Conservation (phyloP, 179 eudicot genomes). For the Pouteria campechiana region DNA sequence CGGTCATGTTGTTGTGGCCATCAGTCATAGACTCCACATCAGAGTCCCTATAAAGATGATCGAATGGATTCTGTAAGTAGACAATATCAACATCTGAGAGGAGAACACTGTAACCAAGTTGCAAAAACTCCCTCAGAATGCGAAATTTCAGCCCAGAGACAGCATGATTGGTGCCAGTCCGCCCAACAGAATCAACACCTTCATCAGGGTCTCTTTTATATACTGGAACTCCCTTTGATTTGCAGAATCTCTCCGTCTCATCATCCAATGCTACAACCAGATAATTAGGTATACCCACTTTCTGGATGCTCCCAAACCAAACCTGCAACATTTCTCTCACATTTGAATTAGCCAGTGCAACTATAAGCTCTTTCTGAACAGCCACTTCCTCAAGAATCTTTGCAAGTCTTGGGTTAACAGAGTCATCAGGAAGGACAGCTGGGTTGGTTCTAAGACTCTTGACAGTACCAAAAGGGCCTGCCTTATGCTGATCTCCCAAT, state of each 20-base stretch:
- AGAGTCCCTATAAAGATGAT: conserved; percentile 69
- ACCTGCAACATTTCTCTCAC: conserved; percentile 73
- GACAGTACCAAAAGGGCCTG: conserved; percentile 86
- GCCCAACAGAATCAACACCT: conserved; percentile 53
- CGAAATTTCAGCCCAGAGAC: conserved; percentile 84
- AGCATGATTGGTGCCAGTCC: conserved; percentile 62
- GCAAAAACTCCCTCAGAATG: conserved; percentile 85
- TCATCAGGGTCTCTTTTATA: conserved; percentile 80
- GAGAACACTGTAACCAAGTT: conserved; percentile 82
- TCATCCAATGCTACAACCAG: conserved; percentile 87
- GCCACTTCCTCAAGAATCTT: conserved; percentile 57
- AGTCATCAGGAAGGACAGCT: conserved; percentile 63
- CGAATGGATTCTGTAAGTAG: conserved; percentile 87
- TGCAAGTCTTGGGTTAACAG: conserved; percentile 76
- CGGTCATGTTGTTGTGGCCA: conserved; percentile 81
- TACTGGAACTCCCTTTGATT: conserved; percentile 50
- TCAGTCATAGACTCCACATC: conserved; percentile 98
- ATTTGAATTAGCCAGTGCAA: conserved; percentile 77
- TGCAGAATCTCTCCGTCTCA: conserved; percentile 46
- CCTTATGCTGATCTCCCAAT: conserved; percentile 54
- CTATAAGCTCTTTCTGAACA: conserved; percentile 67
- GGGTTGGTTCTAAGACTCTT: conserved; percentile 84
- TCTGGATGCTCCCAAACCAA: conserved; percentile 63
- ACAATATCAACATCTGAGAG: conserved; percentile 93
- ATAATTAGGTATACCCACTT: conserved; percentile 60